Base-by-base conservation (phyloP, 2,329 filamentous ascomycete genomes). In the Aspergillus arachidicola region DNA sequence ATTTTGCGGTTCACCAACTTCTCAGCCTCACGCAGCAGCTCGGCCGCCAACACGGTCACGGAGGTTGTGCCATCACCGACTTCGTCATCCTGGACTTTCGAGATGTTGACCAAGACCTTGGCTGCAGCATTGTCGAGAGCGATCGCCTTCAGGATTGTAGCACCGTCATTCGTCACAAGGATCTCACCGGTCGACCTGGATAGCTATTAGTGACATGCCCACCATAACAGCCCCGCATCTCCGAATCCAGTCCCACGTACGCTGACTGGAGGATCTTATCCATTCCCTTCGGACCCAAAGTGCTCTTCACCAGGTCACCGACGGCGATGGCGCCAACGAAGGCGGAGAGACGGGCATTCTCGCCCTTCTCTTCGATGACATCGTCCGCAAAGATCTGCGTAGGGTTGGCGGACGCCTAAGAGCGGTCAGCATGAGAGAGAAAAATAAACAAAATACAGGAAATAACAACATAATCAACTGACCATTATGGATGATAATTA, bases 321-420 rank as follows among this genome's bases (percentile, higher is more conserved):
- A 99, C 95, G 61, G 95, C 95, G 76, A 99, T 99, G 78, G 95
- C 95, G 73, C 95, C 95, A 61, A 99, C 94, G 75, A 99, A 99
- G 69, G 94, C 94, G n/a, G 93, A 91, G 72, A 98, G 90, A 87
- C 94, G 93, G 75, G 95, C 94, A 91, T 98, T 98, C 84, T 98
- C 94, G 74, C 95, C 95, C 84, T 97, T 98, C 84, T 98, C 94
- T 83, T 98, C 93, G 62, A 91, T 95, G 71, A 96, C 95, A 78
- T 96, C 94, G 81, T 97, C 93, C 75, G 93, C 92, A 82, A 98
- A 98, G 85, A 98, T 98, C 82, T 98, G 94, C 68, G 93, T 97
- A 75, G 94, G 94, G 82, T 93, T 95, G 80, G 72, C 77, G 71
- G 76, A 73, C 68, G 77, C 75, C 77, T 79, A 59, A 19, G 57